Base-by-base conservation (phyloP, 345 rosid species). In the Aquilaria yunnanensis region DNA sequence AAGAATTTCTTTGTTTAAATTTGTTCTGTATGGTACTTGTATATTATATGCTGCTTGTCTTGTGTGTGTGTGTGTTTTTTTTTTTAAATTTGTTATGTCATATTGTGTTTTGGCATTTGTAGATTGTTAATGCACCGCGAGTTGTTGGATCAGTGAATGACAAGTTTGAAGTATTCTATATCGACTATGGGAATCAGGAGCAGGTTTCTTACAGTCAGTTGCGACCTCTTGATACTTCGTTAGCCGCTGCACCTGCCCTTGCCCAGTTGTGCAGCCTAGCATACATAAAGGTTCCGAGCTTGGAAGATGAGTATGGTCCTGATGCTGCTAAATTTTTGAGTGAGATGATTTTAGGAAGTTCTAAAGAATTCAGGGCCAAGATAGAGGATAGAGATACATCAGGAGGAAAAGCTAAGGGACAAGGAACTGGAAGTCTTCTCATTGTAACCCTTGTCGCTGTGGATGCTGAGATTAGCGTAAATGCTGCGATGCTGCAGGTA, bases 251-350 rank as follows among this genome's bases (percentile, higher is more conserved):
- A n/a, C 80, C 98, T 48, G 85, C 86, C 51, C 88, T 91, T 51
- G 96, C 98, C 63, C 98, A 95, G 85, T 77, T 95, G 31, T 91
- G 99, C 79, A 84, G 84, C 73, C 90, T 95, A 59, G 98, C 98
- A 48, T 87, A 87, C 80, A 51, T 95, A 6, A 95, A 85, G 83
- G 96, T 91, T 65, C 98, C 99, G 56, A 63, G 67, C 74, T 58
- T 89, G 68, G 90, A 84, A 57, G 96, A 89, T 12, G 98, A 95
- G 71, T 91, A 72, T 52, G 98, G 99, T 56, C 74, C 74, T 48
- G 97, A 91, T 60, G 94, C 98, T 6, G 99, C 96, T 33, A 82
- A 82, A 64, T 95, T 70, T 74, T 74, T 95, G 64, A 88, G 91
- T 64, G 83, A 61, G 48, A 70, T 62, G 60, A 84, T 94, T 2